These are phyloP conservation scores for Phytophthora fragariaefolia DNA, from an alignment of 352 stramenopile species.

Conservation along the genomic window DNA sequence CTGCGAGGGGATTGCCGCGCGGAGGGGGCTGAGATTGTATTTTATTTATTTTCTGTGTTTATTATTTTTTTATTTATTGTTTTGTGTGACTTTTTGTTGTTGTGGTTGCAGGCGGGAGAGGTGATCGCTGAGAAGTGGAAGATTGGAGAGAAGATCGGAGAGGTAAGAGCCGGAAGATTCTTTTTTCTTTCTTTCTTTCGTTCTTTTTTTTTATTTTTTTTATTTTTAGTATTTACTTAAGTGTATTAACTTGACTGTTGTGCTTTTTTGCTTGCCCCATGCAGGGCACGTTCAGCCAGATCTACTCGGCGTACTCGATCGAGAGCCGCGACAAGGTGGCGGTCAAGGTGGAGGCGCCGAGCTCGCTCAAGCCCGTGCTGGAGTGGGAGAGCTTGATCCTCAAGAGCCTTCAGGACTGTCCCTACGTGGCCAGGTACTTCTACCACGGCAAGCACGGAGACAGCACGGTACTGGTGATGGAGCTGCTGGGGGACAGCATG, in stretches of 20 bases:
- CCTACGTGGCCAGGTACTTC: conserved; percentile 85
- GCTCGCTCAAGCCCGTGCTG: conserved; percentile 86
- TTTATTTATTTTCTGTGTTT: conserved; percentile 6
- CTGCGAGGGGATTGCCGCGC: conserved; percentile 7
- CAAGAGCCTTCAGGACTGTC: conserved; percentile 84
- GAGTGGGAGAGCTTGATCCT: conserved; percentile 91
- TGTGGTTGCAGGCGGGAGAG: conserved; percentile 65
- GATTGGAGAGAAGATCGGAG: conserved; percentile 89
- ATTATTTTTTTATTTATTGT: conserved; percentile 5
- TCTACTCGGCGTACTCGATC: conserved; percentile 86
- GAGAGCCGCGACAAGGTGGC: conserved; percentile 79
- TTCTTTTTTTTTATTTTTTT: conserved; percentile 3
- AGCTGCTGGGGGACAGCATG: conserved; percentile 89
- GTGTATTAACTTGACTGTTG: too few relatives aligned
- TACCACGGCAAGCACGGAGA: conserved; percentile 88
- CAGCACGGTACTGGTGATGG: conserved; percentile 89
- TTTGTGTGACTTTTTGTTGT: conserved; percentile 9
- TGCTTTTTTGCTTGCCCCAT: too few relatives aligned
- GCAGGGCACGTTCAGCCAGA: conserved; percentile 89
- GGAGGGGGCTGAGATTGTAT: background rate
- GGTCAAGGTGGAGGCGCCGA: conserved; percentile 88
- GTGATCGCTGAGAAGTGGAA: conserved; percentile 86
- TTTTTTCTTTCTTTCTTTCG: conserved; percentile 1
- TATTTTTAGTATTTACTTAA: conserved; percentile 11
- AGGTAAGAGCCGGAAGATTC: conserved; percentile 45